A percentile compares a stretch with the other conserved stretches of the same genome.
These are phyloP conservation scores for Colletotrichum sp. DNA, from an alignment of 2,329 filamentous ascomycete genomes.

Conservation along the genomic window DNA sequence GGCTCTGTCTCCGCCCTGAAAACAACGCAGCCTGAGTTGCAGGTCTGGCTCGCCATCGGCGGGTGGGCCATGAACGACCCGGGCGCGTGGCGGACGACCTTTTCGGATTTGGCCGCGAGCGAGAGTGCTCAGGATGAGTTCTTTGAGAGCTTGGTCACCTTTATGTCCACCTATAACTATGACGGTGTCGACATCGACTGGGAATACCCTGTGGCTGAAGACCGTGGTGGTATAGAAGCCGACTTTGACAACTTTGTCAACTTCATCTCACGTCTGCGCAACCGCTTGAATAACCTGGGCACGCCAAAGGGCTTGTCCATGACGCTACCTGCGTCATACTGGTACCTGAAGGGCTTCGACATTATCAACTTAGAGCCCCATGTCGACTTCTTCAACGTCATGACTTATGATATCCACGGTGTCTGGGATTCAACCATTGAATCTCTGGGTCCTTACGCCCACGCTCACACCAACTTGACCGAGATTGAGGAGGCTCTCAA, in stretches of 20 bases:
- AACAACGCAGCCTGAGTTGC: constrained; percentile 27
- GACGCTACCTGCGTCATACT: constrained; percentile 12
- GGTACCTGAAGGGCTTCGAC: constrained; percentile 16
- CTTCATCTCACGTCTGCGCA: not conserved
- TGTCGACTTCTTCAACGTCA: constrained; percentile 32
- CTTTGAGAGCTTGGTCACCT: constrained; percentile 21
- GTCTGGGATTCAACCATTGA: constrained; percentile 37
- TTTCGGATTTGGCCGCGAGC: constrained; percentile 24
- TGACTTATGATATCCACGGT: constrained; percentile 34
- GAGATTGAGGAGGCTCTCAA: constrained; percentile 49
- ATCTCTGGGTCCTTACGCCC: constrained; percentile 34
- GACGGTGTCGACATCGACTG: constrained; percentile 33
- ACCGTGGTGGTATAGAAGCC: constrained; percentile 13
- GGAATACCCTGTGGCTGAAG: constrained; percentile 23
- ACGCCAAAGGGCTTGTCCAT: not conserved
- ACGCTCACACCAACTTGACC: constrained; percentile 51
- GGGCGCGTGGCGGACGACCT: constrained; percentile 28
- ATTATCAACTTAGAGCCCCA: not conserved
- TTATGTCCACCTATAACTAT: constrained; percentile 26
- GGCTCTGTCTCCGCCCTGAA: constrained; percentile 29
- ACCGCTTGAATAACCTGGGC: not conserved
- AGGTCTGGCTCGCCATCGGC: constrained; percentile 44
- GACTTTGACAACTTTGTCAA: constrained; percentile 22
- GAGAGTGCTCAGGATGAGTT: constrained; percentile 19
- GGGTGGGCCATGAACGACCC: constrained; percentile 47